phyloP scores from a whole-genome alignment of 495 filamentous ascomycete genomes.

The Barbatosphaeria neglecta region DNA sequence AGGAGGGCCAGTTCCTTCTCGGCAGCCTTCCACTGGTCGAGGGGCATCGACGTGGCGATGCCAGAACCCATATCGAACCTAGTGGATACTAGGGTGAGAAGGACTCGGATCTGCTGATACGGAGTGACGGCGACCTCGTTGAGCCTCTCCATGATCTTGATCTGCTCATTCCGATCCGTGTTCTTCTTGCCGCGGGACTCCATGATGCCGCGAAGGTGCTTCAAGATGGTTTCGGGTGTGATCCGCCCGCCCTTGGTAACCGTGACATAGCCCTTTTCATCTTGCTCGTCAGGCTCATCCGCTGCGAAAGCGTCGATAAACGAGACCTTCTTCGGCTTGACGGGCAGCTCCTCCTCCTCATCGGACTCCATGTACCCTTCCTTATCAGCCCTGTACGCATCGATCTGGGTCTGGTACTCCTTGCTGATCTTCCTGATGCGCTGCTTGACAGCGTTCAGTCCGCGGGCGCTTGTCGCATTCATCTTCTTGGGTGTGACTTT shows the following conservation, averaged over 20 bases:
- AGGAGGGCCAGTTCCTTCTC: conserved; percentile 72
- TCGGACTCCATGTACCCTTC: conserved; percentile 80
- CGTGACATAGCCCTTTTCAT: conserved; percentile 75
- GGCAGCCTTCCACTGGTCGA: conserved; percentile 94
- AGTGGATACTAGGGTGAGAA: conserved; percentile 84
- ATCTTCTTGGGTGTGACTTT: conserved; percentile 96
- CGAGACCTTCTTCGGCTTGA: conserved; percentile 34
- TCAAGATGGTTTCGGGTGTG: conserved; percentile 95
- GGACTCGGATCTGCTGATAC: conserved; percentile 90
- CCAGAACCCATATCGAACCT: conserved; percentile 87
- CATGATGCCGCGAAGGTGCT: conserved; percentile 84
- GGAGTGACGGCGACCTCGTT: conserved; percentile 75
- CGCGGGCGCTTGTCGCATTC: conserved; percentile 90
- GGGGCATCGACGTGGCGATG: conserved; percentile 72
- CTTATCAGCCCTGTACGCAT: conserved; percentile 73
- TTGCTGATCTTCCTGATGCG: conserved; percentile 97
- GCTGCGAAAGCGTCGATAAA: conserved; percentile 10
- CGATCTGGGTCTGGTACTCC: conserved; percentile 77
- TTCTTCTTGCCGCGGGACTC: conserved; percentile 98
- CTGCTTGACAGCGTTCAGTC: conserved; percentile 93
- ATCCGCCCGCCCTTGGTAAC: conserved; percentile 82
- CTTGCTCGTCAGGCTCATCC: conserved; percentile 38
- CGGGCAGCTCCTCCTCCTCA: conserved; percentile 52
- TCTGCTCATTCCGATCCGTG: conserved; percentile 89
- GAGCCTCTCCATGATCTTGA: conserved; percentile 93